Evolutionary conservation across 352 stramenopile species (phyloP).

Genomic region (Pythium coloratum): DNA sequence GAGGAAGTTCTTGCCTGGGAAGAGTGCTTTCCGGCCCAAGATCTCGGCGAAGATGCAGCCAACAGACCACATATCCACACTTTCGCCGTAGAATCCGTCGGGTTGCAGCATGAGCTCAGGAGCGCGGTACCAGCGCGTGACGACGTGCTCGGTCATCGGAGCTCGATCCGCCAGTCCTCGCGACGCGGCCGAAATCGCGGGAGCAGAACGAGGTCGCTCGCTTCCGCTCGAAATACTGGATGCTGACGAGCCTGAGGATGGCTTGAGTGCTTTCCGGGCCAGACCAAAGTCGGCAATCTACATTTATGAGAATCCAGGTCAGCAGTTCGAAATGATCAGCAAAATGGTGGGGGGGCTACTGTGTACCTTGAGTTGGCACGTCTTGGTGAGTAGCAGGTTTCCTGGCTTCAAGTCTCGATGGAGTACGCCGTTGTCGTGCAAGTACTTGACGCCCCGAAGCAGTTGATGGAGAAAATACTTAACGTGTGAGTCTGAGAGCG

Average conservation of each 20-base stretch:
- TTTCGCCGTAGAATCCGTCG: constrained; percentile 84
- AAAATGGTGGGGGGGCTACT: too few species aligned
- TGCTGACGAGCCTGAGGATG: constrained; percentile 4
- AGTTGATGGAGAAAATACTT: constrained; percentile 94
- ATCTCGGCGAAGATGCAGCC: constrained; percentile 85
- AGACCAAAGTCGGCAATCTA: constrained; percentile 78
- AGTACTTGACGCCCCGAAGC: constrained; percentile 78
- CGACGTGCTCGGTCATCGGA: constrained; percentile 83
- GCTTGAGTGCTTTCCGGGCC: constrained; percentile 52
- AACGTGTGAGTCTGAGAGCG: constrained; percentile 67
- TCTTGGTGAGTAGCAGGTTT: constrained; percentile 80
- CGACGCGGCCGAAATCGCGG: constrained; percentile 28
- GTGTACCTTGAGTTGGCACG: constrained; percentile 64
- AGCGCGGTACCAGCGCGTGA: constrained; percentile 90
- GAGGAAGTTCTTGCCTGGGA: constrained; percentile 80
- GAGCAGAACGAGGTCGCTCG: constrained; percentile 53
- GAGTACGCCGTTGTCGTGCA: constrained; percentile 76
- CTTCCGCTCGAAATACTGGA: not conserved
- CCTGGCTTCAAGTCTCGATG: constrained; percentile 85
- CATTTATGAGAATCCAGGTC: not conserved
- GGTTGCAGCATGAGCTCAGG: constrained; percentile 91
- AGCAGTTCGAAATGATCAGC: too few species aligned
- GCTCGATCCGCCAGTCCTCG: constrained; percentile 30
- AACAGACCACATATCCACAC: constrained; percentile 92
- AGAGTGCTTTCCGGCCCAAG: constrained; percentile 68